These are phyloP conservation scores for Aspergillus hiratsukae DNA, from an alignment of 2,329 filamentous ascomycete species.

Conservation along the genomic window DNA sequence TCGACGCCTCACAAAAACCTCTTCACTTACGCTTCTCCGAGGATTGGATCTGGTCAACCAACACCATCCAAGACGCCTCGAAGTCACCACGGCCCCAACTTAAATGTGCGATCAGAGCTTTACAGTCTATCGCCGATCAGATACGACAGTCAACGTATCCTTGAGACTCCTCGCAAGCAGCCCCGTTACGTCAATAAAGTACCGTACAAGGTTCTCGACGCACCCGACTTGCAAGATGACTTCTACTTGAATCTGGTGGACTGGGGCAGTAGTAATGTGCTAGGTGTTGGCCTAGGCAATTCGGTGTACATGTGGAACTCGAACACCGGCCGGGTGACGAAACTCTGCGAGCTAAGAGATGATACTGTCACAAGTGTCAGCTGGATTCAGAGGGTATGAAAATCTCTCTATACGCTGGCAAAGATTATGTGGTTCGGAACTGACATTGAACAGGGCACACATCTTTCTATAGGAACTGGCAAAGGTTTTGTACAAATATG, in stretches of 20 bases:
- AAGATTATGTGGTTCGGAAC: not conserved
- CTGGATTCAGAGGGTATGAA: conserved; percentile 78
- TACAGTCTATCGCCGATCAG: conserved; percentile 95
- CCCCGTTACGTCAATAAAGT: conserved; percentile 91
- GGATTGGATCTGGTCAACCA: conserved; percentile 71
- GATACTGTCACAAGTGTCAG: conserved; percentile 95
- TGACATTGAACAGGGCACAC: conserved; percentile 60
- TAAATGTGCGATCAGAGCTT: conserved; percentile 85
- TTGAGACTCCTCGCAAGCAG: conserved; percentile 83
- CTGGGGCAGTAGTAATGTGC: conserved; percentile 91
- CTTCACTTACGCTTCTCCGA: conserved; percentile 81
- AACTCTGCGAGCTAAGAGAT: conserved; percentile 85
- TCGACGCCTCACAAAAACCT: conserved; percentile 97
- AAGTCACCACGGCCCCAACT: conserved; percentile 78
- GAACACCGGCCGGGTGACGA: conserved; percentile 82
- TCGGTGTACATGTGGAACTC: conserved; percentile 99
- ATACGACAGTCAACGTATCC: conserved; percentile 86
- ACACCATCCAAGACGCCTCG: conserved; percentile 87
- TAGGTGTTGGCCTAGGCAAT: conserved; percentile 86
- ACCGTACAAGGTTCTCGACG: conserved; percentile 95
- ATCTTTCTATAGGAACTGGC: conserved; percentile 89
- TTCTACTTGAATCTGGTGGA: conserved; percentile 98
- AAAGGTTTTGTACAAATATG: conserved; percentile 96
- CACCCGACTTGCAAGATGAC: conserved; percentile 91
- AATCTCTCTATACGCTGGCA: not conserved